These are phyloP conservation scores for Fusarium oxysporum DNA, from an alignment of 2,329 filamentous ascomycete genomes.

Conservation along the genomic window DNA sequence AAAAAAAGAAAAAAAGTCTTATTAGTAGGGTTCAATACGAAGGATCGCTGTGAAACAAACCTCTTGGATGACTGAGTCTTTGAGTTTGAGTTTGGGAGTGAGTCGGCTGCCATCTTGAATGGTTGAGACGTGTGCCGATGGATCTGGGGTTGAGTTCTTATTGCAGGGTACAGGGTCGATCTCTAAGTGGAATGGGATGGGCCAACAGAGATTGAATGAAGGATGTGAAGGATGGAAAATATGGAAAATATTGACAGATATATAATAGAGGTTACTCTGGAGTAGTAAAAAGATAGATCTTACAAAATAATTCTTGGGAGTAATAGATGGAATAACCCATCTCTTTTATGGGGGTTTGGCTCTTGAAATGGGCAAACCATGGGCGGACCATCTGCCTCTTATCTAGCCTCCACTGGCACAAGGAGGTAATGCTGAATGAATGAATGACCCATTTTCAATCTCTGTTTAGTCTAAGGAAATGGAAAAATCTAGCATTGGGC, in stretches of 20 bases:
- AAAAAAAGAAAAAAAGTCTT: background rate
- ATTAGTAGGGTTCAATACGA: background rate
- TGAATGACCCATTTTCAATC: slow-evolving; percentile 8
- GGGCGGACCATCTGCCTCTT: slow-evolving; percentile 6
- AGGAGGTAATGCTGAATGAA: background rate
- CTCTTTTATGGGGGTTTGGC: background rate
- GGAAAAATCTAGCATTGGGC: background rate
- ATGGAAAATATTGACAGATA: background rate
- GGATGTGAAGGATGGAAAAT: background rate
- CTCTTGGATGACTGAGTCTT: background rate
- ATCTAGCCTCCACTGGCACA: background rate
- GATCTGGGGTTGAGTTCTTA: background rate
- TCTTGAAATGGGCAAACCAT: background rate
- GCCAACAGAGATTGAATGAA: background rate
- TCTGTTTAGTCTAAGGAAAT: slow-evolving; percentile 6
- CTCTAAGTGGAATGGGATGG: background rate
- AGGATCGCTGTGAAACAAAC: background rate
- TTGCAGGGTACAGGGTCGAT: background rate
- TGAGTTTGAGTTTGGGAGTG: background rate
- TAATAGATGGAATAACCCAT: background rate
- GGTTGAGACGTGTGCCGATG: background rate
- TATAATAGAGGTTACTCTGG: background rate
- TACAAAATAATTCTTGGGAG: background rate
- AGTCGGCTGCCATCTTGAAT: background rate
- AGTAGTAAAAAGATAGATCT: background rate